Evolutionary conservation across 225 moss, liverwort and hornwort species (phyloP), one percentile per base, ranked within the genome.

Genomic region (Marchantia polymorpha): DNA sequence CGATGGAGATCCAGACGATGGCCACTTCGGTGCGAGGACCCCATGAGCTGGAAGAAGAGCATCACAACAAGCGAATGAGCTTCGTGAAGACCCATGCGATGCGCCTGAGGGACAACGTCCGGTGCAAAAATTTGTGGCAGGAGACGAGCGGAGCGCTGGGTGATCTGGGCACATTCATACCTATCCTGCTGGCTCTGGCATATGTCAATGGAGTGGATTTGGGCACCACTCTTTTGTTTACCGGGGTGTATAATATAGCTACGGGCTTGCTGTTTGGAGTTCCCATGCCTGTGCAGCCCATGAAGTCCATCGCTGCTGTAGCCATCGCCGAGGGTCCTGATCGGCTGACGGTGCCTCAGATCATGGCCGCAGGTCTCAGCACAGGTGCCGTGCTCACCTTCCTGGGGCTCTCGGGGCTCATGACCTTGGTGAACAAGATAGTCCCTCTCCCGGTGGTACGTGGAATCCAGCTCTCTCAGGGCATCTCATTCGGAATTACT

Each of bases 231-330:
- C 86, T 92, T 30, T 76, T 92, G 80, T 92, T 90, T 82, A 90
- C 92, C 2, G 92, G 92, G 60, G n/a, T 60, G 82, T 92, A 79
- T 85, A 92, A 92, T 65, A 61, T 90, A 56, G 12, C 90, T 80
- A 92, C 90, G 65, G 92, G 92, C 85, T 16, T 60, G 48, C 64
- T 75, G 13, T 92, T 92, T 55, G 92, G 92, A 52, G 87, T 90
- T 63, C 92, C 92, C 27, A 89, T 92, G 90, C 92, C 92, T 49
- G 92, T 92, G 84, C 92, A 92, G 51, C 92, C 92, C 23, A 92
- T 92, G 92, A 89, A 90, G 73, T 85, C 92, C 29, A 92, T 92
- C 6, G 90, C 92, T 2, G 87, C 90, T 3, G 90, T 81, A 73
- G 92, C 90, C 6, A 73, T 92, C 22, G 80, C 87, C 26, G 79